phyloP scores from a whole-genome alignment of 768 basidiomycete species.

The Naganishia vaughanmartiniae region DNA sequence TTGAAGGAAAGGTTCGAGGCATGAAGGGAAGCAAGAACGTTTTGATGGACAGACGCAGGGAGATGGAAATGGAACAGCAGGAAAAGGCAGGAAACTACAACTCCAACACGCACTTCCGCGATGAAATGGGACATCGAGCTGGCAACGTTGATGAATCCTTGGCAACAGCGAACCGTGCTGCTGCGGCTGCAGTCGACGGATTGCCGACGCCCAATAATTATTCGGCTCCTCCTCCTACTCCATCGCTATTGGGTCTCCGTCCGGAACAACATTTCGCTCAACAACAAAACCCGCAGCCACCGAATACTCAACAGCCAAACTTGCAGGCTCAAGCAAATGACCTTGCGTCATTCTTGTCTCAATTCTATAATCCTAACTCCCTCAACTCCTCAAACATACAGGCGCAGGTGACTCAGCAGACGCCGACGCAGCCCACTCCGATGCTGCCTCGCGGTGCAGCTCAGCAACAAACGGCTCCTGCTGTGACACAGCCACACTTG shows the following conservation, averaged over 20 bases:
- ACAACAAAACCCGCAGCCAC: not conserved
- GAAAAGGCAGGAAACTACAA: conserved; percentile 2
- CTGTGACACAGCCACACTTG: not conserved
- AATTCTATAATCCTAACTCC: conserved; percentile 12
- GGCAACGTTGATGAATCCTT: not conserved
- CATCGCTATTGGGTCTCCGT: not conserved
- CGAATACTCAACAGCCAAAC: not conserved
- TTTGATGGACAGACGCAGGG: conserved; percentile 19
- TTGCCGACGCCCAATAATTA: not conserved
- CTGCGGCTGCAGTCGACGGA: conserved; percentile 7
- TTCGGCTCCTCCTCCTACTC: conserved; percentile 1
- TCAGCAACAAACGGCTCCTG: not conserved
- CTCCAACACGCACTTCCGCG: not conserved
- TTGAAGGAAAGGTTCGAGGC: conserved; percentile 21
- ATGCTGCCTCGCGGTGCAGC: not conserved
- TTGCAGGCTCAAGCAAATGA: conserved; percentile 6
- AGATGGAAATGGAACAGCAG: conserved; percentile 25
- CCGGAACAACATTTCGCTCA: not conserved
- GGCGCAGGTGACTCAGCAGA: not conserved
- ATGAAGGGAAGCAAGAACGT: conserved; percentile 25
- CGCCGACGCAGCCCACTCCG: not conserved
- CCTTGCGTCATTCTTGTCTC: conserved; percentile 13
- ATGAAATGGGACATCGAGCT: not conserved
- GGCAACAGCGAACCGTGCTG: conserved; percentile 1
- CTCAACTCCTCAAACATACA: not conserved